phyloP scores from a whole-genome alignment of 2,329 filamentous ascomycete species.

The Lachnellula willkommii region DNA sequence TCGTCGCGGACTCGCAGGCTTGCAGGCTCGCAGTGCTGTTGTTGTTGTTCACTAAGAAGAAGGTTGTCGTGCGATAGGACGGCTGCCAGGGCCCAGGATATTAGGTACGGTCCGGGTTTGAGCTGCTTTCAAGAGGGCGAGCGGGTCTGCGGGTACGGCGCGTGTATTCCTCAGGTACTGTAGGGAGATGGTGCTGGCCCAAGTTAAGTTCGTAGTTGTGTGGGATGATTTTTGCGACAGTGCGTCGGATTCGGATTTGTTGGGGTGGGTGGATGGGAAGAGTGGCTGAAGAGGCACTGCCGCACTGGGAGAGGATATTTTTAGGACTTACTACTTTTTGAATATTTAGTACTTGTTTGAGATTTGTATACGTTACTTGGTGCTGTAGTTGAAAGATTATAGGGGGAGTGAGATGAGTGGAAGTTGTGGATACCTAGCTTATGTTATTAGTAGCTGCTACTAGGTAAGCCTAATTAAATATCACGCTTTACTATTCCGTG shows the following conservation, averaged over 20 bases:
- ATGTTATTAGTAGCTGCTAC: too few species aligned
- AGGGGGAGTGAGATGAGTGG: too few species aligned
- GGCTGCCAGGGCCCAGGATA: slow-evolving; percentile 12
- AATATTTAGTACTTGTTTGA: not conserved
- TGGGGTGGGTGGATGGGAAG: slow-evolving; percentile 3
- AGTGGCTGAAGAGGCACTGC: slow-evolving; percentile 7
- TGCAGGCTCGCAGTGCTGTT: too few species aligned
- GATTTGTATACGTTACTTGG: not conserved
- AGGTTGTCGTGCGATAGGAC: slow-evolving; percentile 5
- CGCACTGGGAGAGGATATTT: slow-evolving; percentile 8
- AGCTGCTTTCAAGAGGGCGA: slow-evolving; percentile 16
- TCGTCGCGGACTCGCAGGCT: not conserved
- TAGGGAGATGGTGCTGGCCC: not conserved
- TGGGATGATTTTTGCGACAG: not conserved
- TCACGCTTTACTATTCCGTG: too few species aligned
- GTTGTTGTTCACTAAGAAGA: not conserved
- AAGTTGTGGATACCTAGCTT: too few species aligned
- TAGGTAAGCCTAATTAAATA: too few species aligned
- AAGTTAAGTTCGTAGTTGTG: not conserved
- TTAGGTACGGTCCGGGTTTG: slow-evolving; percentile 7
- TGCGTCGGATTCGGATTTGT: not conserved
- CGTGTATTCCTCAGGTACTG: not conserved
- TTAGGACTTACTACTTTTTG: not conserved
- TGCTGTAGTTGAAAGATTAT: too few species aligned
- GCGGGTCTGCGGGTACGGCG: not conserved